Conservation (phyloP, 2,329 filamentous ascomycete species). For the Diplodia mutila region DNA sequence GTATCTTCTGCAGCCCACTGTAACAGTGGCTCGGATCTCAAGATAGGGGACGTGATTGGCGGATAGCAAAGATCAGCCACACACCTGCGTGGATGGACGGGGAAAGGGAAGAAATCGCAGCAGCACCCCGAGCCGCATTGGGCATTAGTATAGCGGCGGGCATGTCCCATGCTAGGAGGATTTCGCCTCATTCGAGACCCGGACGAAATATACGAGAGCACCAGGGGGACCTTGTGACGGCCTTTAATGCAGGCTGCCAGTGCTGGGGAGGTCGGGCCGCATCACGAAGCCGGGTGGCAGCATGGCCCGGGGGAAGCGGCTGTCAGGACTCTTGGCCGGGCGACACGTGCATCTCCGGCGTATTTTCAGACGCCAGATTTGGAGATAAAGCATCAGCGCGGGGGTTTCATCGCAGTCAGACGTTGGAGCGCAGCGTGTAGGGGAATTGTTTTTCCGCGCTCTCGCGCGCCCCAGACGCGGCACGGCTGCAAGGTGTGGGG, state of each 20-base stretch:
- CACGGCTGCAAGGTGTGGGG: constrained; percentile 19
- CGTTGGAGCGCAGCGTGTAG: background rate
- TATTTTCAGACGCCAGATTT: background rate
- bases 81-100: constrained; percentile 2
- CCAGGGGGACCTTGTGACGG: constrained; percentile 19
- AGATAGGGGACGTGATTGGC: constrained; percentile 11
- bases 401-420: background rate
- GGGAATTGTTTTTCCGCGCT: constrained; percentile 17
- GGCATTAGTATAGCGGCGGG: constrained; percentile 1
- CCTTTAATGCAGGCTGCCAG: constrained; percentile 7
- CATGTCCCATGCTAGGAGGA: constrained; percentile 1
- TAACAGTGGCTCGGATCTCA: background rate
- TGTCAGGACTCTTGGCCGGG: background rate
- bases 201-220: constrained; percentile 17
- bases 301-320: background rate
- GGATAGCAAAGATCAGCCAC: constrained; percentile 7
- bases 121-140: constrained; percentile 2
- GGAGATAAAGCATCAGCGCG: background rate
- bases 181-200: background rate
- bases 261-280: background rate
- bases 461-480: constrained; percentile 6
- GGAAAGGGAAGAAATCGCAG: constrained; percentile 1
- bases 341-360: background rate
- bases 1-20: background rate
- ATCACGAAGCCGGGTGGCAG: background rate